phyloP scores from a whole-genome alignment of 106 monocot genomes.

The Vanilla planifolia region DNA sequence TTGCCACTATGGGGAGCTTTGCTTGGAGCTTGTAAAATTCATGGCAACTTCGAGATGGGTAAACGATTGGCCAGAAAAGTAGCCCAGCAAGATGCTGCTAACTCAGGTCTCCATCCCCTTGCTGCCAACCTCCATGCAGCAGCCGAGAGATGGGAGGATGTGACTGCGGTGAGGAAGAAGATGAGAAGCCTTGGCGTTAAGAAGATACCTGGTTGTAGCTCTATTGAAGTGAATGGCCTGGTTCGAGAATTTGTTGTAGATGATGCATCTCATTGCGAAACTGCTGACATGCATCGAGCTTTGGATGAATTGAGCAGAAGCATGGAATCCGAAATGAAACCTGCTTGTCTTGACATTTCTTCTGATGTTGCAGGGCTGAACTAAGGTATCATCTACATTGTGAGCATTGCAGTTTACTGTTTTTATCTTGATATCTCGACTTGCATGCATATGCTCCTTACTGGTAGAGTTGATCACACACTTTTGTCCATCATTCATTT shows the following conservation, averaged over 20 bases:
- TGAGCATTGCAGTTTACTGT: no score
- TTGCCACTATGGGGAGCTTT: conserved; percentile 48
- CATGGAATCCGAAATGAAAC: no score
- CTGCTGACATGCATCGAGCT: conserved; percentile 6
- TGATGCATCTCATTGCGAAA: conserved; percentile 23
- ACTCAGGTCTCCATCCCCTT: conserved; percentile 20
- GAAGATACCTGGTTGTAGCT: conserved; percentile 48
- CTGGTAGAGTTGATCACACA: no score
- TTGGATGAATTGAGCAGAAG: conserved; percentile 13
- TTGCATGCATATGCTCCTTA: no score
- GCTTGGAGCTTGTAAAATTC: conserved; percentile 47
- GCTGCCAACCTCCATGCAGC: conserved; percentile 42
- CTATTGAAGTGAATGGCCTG: conserved; percentile 29
- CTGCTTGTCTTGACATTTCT: no score
- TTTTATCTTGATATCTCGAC: no score
- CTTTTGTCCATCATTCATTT: no score
- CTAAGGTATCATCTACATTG: no score
- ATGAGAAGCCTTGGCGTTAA: conserved; percentile 30
- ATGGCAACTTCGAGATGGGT: conserved; percentile 29
- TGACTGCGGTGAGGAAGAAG: conserved; percentile 23
- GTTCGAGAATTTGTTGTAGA: conserved; percentile 35
- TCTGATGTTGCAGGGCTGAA: no score
- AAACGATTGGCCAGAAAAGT: conserved; percentile 12
- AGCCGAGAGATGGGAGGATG: conserved; percentile 33
- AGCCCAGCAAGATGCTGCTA: conserved; percentile 4